Percentiles rank a stretch among this genome's conserved stretches.
phyloP scores from a whole-genome alignment of 2,329 filamentous ascomycete species.

The Curvularia eragrostidis region DNA sequence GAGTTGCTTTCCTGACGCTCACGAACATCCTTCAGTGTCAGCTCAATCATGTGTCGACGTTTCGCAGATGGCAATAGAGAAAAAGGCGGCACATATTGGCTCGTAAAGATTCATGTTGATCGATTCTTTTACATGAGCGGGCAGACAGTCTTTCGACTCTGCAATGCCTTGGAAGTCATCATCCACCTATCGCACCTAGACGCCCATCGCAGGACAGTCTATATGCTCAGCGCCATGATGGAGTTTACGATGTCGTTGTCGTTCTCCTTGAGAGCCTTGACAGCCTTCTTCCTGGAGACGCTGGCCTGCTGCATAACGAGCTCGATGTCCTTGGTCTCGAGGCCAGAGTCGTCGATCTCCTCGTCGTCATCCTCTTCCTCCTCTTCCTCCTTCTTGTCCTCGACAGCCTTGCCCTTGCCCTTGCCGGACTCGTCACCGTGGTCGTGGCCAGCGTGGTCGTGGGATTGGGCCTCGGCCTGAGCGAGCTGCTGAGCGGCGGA shows the following conservation, averaged over 20 bases:
- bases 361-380: conserved; percentile 75
- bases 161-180: conserved; percentile 24
- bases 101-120: conserved; percentile 31
- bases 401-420: conserved; percentile 71
- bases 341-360: conserved; percentile 90
- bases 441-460: conserved; percentile 73
- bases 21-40: neutral
- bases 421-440: conserved; percentile 71
- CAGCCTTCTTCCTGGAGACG: conserved; percentile 96
- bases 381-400: conserved; percentile 67
- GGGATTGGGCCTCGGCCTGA: conserved; percentile 69
- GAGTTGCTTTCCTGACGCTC: neutral
- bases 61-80: neutral
- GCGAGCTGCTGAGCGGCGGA: conserved; percentile 95
- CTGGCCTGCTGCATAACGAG: conserved; percentile 97
- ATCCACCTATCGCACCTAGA: conserved; percentile 21
- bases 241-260: conserved; percentile 99
- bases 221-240: conserved; percentile 88
- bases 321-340: conserved; percentile 99
- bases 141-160: conserved; percentile 22
- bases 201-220: conserved; percentile 26
- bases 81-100: conserved; percentile 1
- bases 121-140: conserved; percentile 36
- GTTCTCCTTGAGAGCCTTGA: conserved; percentile 98
- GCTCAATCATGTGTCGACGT: neutral